phyloP scores from a whole-genome alignment of 192 early-diverging fungal species.

The Gamsiella multidivaricata region DNA sequence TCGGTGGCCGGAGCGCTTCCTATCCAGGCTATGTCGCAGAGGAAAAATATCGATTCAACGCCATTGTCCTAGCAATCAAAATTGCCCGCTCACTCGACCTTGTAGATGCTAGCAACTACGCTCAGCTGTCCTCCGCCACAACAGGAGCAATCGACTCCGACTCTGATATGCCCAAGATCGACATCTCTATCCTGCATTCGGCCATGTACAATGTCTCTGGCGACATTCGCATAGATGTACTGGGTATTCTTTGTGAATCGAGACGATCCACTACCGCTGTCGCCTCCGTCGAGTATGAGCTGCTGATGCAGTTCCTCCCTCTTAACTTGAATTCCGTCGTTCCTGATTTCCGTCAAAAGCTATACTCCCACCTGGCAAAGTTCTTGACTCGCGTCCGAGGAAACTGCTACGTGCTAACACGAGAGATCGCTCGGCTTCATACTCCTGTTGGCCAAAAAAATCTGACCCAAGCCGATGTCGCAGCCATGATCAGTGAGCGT shows the following conservation, averaged over 20 bases:
- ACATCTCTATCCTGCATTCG: slow-evolving; percentile 59
- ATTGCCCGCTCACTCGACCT: slow-evolving; percentile 67
- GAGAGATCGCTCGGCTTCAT: slow-evolving; percentile 37
- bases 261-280: slow-evolving; percentile 72
- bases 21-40: slow-evolving; percentile 40
- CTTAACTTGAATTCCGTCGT: slow-evolving; percentile 78
- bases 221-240: slow-evolving; percentile 79
- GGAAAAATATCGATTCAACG: slow-evolving; percentile 64
- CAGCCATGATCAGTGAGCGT: slow-evolving; percentile 22
- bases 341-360: slow-evolving; percentile 86
- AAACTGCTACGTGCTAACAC: slow-evolving; percentile 57
- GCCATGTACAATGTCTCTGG: slow-evolving; percentile 79
- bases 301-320: slow-evolving; percentile 74
- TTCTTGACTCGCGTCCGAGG: slow-evolving; percentile 71
- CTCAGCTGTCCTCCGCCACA: slow-evolving; percentile 8
- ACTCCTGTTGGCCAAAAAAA: slow-evolving; percentile 29
- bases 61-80: slow-evolving; percentile 69
- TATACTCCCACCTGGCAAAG: slow-evolving; percentile 68
- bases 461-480: slow-evolving; percentile 15
- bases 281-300: slow-evolving; percentile 67
- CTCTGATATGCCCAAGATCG: slow-evolving; percentile 43
- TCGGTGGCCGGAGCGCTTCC: slow-evolving; percentile 28
- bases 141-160: neutral
- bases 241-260: slow-evolving; percentile 86
- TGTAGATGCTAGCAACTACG: slow-evolving; percentile 59